phyloP scores from a whole-genome alignment of 2,329 filamentous ascomycete species.

The Claviceps digitariae region DNA sequence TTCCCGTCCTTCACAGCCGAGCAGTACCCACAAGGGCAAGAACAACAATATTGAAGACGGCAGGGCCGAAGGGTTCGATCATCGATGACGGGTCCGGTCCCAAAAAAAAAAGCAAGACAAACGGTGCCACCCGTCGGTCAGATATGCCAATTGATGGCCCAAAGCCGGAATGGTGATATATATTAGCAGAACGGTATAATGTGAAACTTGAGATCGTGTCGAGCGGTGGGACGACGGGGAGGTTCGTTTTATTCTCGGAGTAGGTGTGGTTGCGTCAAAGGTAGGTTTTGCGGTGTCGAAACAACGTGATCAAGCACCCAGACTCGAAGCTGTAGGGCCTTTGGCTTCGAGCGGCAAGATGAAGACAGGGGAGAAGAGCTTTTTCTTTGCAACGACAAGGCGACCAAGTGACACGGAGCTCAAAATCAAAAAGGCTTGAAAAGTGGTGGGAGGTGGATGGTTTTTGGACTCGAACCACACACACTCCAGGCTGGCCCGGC shows the following conservation, averaged over 20 bases:
- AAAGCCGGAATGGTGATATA: neutral
- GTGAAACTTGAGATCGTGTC: neutral
- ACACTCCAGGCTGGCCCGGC: neutral
- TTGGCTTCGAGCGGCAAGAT: conserved; percentile 3
- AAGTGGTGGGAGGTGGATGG: conserved; percentile 5
- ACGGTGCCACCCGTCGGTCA: neutral
- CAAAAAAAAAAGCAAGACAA: neutral
- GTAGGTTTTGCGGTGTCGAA: neutral
- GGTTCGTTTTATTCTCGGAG: conserved; percentile 1
- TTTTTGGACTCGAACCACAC: conserved; percentile 2
- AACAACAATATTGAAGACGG: neutral
- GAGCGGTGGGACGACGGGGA: neutral
- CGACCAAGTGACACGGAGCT: neutral
- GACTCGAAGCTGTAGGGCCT: conserved; percentile 2
- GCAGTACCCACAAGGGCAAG: neutral
- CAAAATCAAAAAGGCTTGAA: neutral
- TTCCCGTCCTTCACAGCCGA: neutral
- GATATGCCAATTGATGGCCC: neutral
- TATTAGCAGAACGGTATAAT: neutral
- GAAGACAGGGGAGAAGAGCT: neutral
- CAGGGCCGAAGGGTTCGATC: conserved; percentile 3
- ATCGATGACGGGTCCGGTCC: too few relatives aligned
- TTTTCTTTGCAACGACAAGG: neutral
- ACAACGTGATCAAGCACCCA: neutral
- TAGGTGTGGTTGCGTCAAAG: neutral